These are phyloP conservation scores for Ganoderma sinense DNA, from an alignment of 1,284 basidiomycete genomes.

Conservation along the genomic window DNA sequence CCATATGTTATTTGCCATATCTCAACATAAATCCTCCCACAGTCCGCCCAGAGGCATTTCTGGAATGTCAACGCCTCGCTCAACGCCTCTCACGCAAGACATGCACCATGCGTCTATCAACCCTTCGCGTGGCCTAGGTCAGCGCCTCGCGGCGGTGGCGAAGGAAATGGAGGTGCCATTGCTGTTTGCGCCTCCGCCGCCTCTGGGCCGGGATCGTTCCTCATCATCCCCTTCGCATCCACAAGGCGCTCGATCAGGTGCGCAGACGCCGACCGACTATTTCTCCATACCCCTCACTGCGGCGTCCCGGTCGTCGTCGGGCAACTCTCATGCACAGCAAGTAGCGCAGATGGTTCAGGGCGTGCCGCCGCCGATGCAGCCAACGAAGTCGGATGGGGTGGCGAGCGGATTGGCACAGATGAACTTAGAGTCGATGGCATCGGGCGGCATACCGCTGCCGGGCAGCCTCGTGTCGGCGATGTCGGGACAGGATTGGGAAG, in stretches of 20 bases:
- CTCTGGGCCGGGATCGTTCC: slow-evolving; percentile 13
- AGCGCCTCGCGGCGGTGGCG: slow-evolving; percentile 4
- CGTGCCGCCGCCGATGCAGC: background rate
- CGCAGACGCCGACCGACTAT: slow-evolving; percentile 18
- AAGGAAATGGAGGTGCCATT: background rate
- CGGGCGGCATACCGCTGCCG: background rate
- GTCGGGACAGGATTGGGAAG: slow-evolving; percentile 3
- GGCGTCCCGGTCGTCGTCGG: background rate
- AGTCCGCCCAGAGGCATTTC: background rate
- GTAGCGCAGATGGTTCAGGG: too few relatives aligned
- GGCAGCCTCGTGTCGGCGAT: background rate
- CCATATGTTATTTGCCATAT: background rate
- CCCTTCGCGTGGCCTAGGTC: background rate
- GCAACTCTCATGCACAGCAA: background rate
- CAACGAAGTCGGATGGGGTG: background rate
- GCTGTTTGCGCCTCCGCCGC: slow-evolving; percentile 10
- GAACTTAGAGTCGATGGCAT: background rate
- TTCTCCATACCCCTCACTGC: slow-evolving; percentile 6
- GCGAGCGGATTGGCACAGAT: background rate
- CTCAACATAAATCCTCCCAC: slow-evolving; percentile 3
- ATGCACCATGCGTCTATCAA: background rate
- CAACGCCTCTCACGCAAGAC: background rate
- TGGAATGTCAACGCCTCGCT: background rate
- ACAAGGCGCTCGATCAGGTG: slow-evolving; percentile 2
- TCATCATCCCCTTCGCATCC: slow-evolving; percentile 8